Evolutionary conservation across 1,139 yeast species (phyloP).

Genomic region (Sugiyamaella grinbergsii): DNA sequence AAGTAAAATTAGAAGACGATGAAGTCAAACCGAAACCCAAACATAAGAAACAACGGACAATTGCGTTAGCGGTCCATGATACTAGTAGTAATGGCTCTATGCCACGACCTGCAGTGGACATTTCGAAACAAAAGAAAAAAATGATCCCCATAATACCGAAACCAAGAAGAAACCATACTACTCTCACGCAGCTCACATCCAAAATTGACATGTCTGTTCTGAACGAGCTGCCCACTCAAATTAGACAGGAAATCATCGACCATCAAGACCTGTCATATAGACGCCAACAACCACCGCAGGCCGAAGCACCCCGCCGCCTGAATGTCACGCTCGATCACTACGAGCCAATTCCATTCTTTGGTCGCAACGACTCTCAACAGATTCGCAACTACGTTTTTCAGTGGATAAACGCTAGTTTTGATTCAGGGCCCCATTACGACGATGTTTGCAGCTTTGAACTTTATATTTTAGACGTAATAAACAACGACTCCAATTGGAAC

Average conservation of each 20-base stretch:
- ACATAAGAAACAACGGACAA: slow-evolving; percentile 7
- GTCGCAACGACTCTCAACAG: slow-evolving; percentile 41
- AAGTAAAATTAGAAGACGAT: slow-evolving; percentile 51
- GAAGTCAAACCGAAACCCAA: neutral
- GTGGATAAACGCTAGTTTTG: slow-evolving; percentile 55
- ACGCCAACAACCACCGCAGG: slow-evolving; percentile 14
- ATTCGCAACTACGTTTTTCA: slow-evolving; percentile 45
- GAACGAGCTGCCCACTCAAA: slow-evolving; percentile 22
- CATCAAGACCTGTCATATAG: slow-evolving; percentile 5
- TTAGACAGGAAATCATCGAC: slow-evolving; percentile 27
- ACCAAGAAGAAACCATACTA: slow-evolving; percentile 10
- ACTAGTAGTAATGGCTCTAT: neutral
- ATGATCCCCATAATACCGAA: slow-evolving; percentile 15
- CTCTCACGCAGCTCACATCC: slow-evolving; percentile 19
- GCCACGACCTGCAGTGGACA: neutral
- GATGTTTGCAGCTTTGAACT: slow-evolving; percentile 47
- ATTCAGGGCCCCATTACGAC: slow-evolving; percentile 59
- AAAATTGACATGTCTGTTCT: slow-evolving; percentile 21
- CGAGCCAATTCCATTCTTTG: slow-evolving; percentile 47
- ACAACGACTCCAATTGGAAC: slow-evolving; percentile 34
- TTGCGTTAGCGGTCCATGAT: neutral
- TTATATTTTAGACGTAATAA: slow-evolving; percentile 28
- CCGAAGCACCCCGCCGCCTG: slow-evolving; percentile 18
- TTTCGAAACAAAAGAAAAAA: slow-evolving; percentile 8
- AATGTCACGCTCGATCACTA: slow-evolving; percentile 1